Evolutionary conservation across 495 filamentous ascomycete genomes (phyloP), one percentile per base, ranked within the genome.

Genomic region (Immersiella caudata): DNA sequence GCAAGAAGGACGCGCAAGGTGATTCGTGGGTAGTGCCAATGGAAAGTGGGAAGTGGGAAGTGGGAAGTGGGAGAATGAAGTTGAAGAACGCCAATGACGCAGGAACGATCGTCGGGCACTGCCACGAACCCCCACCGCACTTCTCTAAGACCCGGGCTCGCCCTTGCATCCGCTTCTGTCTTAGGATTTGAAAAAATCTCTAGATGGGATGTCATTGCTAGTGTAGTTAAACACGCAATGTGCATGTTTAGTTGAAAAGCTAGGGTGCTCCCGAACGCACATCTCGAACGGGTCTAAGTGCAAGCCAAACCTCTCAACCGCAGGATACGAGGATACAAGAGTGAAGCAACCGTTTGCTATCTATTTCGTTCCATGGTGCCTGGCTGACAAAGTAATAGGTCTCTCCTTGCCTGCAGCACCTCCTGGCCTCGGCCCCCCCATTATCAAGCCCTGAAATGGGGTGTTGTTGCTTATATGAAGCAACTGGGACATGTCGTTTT

Each of bases 31-130:
- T 11, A 12, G 24, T 29, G 49, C 61, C 16, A 62, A 49, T 24
- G n/a, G n/a, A n/a, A 29, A 29, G 20, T 25, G n/a, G 26, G 27
- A 40, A 56, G 62, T 36, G 33, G 27, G 27, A 64, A 62, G 35
- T 49, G 21, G 60, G 51, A 55, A 16, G 51, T 24, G 50, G 6
- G 35, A 21, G 46, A 49, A 9, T 20, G 24, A 62, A 63, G 64
- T 55, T 20, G 27, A 51, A 27, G 55, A 60, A 52, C 8, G 62
- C 36, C 67, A 40, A 69, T 69, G 67, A 69, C 67, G 67, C 67
- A 69, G 67, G 63, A 66, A 36, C 46, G 49, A 68, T 55, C 52
- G 52, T n/a, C 24, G 60, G 55, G 62, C 67, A 50, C 21, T 59
- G 55, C 61, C 60, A 36, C 35, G 22, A 62, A 49, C 5, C 27